phyloP scores from a whole-genome alignment of 805 yeast genomes.

The Lipomyces oligophaga region DNA sequence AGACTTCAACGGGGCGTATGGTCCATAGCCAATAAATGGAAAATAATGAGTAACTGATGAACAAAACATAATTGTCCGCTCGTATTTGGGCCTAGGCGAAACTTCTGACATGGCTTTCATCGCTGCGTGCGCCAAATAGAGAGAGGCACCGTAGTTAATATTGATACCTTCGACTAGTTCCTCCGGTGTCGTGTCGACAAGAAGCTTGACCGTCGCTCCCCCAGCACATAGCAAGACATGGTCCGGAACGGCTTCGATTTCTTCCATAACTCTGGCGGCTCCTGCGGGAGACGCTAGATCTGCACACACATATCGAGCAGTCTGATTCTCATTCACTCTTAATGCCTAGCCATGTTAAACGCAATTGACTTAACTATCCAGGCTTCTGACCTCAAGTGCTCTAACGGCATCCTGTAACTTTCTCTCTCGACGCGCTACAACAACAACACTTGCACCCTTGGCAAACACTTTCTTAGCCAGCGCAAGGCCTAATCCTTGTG shows the following conservation, averaged over 20 bases:
- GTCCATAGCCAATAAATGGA: conserved; percentile 87
- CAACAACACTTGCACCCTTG: conserved; percentile 58
- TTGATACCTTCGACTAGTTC: conserved; percentile 61
- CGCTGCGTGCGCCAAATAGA: conserved; percentile 65
- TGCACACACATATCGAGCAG: conserved; percentile 49
- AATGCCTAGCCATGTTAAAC: conserved; percentile 7
- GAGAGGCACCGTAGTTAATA: conserved; percentile 69
- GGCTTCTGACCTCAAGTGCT: conserved; percentile 40
- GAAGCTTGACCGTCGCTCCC: conserved; percentile 58
- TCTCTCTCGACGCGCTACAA: conserved; percentile 72
- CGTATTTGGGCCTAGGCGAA: conserved; percentile 29
- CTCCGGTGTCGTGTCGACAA: conserved; percentile 57
- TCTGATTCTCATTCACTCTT: conserved; percentile 36
- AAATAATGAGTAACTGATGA: conserved; percentile 79
- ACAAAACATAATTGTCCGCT: conserved; percentile 55
- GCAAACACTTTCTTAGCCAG: conserved; percentile 57
- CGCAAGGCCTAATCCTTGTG: conserved; percentile 88
- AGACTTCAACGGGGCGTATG: conserved; percentile 85
- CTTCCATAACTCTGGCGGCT: conserved; percentile 46
- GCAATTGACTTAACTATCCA: background rate
- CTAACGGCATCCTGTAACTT: conserved; percentile 52
- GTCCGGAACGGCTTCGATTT: conserved; percentile 53
- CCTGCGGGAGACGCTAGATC: conserved; percentile 60
- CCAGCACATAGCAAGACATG: conserved; percentile 74
- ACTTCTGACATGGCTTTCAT: conserved; percentile 36